phyloP scores from a whole-genome alignment of 805 yeast genomes.

The Myxozyma vanderwaltii region DNA sequence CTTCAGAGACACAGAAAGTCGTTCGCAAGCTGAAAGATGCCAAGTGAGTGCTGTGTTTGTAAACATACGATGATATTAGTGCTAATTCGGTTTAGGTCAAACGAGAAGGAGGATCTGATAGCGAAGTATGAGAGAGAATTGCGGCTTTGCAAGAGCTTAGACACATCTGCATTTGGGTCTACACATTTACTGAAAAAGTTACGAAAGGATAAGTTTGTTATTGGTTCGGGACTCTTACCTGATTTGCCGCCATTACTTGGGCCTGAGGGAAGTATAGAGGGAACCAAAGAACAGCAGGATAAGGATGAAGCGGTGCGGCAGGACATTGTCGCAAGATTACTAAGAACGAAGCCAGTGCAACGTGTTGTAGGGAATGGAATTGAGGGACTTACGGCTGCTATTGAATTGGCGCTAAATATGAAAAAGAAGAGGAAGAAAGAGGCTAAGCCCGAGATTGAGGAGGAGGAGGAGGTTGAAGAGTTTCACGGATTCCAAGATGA shows the following conservation, averaged over 20 bases:
- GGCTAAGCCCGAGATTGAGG: background rate
- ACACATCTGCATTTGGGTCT: slow-evolving; percentile 31
- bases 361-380: slow-evolving; percentile 14
- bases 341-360: slow-evolving; percentile 32
- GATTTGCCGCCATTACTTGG: slow-evolving; percentile 5
- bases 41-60: slow-evolving; percentile 12
- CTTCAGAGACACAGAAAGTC: slow-evolving; percentile 42
- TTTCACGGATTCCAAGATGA: slow-evolving; percentile 4
- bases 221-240: slow-evolving; percentile 19
- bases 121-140: slow-evolving; percentile 35
- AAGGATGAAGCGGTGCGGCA: slow-evolving; percentile 15
- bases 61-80: no score
- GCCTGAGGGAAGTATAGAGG: background rate
- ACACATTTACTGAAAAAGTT: slow-evolving; percentile 20
- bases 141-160: slow-evolving; percentile 32
- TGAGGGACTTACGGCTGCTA: slow-evolving; percentile 21
- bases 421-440: background rate
- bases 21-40: slow-evolving; percentile 38
- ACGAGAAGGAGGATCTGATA: slow-evolving; percentile 20
- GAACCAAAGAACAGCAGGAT: background rate
- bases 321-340: slow-evolving; percentile 37
- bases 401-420: slow-evolving; percentile 28
- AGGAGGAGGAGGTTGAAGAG: background rate
- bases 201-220: slow-evolving; percentile 14
- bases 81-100: background rate